Evolutionary conservation across 1,284 basidiomycete species (phyloP), one percentile per base, ranked within the genome.

Genomic region (Apiotrichum laibachii): DNA sequence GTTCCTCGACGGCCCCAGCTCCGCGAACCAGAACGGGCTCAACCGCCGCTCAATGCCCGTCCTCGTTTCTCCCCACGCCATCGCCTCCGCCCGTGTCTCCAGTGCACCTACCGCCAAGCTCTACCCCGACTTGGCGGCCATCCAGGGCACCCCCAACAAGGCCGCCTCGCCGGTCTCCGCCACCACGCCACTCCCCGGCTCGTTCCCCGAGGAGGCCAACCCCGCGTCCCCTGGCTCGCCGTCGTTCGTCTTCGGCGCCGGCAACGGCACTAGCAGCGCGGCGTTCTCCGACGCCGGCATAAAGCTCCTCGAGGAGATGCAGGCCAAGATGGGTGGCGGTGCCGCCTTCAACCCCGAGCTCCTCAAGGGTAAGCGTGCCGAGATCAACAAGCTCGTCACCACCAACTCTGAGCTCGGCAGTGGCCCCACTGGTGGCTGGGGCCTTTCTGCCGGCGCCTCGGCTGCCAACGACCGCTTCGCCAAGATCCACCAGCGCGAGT

Each of bases 281-380:
- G 61, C 73, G 39, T 77, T 77, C 60, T 67, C 66, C 0, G 66
- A 66, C 11, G 69, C 71, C 7, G 72, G 70, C 10, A 57, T 69
- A 46, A 64, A 66, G 34, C 56, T 77, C 1, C 56, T 77, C 31
- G 60, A 57, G 48, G 70, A 77, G 55, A 75, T 77, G 71, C 70
- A 75, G 57, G 67, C 72, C 10, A 72, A 70, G 56, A 50, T 73
- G 53, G 70, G 68, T 13, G 64, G 65, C 12, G 64, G 65, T 5
- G 54, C 60, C 0, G 61, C 56, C 5, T 72, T 59, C 60, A 64
- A 48, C 62, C 68, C 67, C 33, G 75, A 77, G 58, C 59, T 73
- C 15, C 61, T 77, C 35, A 76, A 75, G 60, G 75, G 75, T 10
- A 72, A 67, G 55, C 57, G 67, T 16, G 75, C 73, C 5, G 72